phyloP scores from a whole-genome alignment of 2,329 filamentous ascomycete species.

The Penicillium frequentans region DNA sequence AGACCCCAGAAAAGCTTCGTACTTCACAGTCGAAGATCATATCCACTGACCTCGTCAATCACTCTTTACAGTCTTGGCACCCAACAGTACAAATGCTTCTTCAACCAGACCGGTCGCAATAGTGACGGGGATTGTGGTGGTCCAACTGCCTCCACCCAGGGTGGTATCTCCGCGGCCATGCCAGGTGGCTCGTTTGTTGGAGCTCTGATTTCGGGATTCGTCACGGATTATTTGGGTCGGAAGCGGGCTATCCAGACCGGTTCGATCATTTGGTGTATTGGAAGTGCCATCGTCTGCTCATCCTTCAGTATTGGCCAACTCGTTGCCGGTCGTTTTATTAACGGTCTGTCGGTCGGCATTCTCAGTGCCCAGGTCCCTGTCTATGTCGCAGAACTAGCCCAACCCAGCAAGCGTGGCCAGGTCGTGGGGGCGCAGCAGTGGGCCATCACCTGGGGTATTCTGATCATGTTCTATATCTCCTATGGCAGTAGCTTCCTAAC shows the following conservation, averaged over 20 bases:
- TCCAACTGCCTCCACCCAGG: conserved; percentile 56
- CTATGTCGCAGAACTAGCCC: conserved; percentile 68
- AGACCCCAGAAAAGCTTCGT: not conserved
- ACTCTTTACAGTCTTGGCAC: conserved; percentile 54
- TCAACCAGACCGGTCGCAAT: conserved; percentile 52
- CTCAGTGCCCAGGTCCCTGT: conserved; percentile 65
- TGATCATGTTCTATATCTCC: conserved; percentile 63
- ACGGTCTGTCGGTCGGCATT: conserved; percentile 74
- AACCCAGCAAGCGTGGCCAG: conserved; percentile 56
- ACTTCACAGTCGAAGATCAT: not conserved
- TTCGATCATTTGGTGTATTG: conserved; percentile 53
- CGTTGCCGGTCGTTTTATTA: conserved; percentile 66
- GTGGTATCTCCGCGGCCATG: conserved; percentile 71
- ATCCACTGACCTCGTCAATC: not conserved
- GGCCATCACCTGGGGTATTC: conserved; percentile 70
- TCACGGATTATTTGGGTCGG: conserved; percentile 57
- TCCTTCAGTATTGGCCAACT: conserved; percentile 66
- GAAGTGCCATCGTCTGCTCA: conserved; percentile 61
- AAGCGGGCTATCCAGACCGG: conserved; percentile 55
- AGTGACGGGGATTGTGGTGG: conserved; percentile 38
- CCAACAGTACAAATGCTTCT: conserved; percentile 69
- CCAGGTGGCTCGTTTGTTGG: conserved; percentile 69
- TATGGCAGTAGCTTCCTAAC: conserved; percentile 23
- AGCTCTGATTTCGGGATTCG: conserved; percentile 54
- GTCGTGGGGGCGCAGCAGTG: conserved; percentile 74